Base-by-base conservation (phyloP, 768 basidiomycete genomes). In the Serendipita sp. region DNA sequence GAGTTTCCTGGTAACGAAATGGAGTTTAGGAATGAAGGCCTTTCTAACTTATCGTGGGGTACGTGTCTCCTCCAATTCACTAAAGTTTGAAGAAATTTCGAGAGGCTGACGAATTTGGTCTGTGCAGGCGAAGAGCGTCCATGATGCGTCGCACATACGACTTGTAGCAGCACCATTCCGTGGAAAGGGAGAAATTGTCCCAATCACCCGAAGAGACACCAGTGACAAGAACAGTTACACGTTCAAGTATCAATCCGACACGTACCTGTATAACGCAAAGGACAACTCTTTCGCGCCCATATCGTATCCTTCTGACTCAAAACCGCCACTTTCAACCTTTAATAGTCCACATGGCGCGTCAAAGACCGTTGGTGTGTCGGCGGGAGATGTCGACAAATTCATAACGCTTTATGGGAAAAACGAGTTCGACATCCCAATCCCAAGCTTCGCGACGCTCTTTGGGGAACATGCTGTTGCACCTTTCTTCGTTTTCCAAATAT, bases 401-500 rank as follows among this genome's bases (percentile, higher is more conserved):
- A 75, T 77, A 46, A 77, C 78, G 4, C 78, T 93, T 24, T 99
- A 91, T 71, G 96, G 95, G 65, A 83, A 84, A 69, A 99, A 99
- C 75, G 89, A 91, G 71, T 98, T 97, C 76, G 84, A 96, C 72
- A 97, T 99, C 68, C 96, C 96, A 2, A 89, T 99, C 46, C 96
- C 96, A 4, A 88, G 89, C 0, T 99, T 99, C 72, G 80, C 81
- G 8, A 89, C 92, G 68, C 82, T 99, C 41, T 97, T 99, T 69
- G 80, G 78, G 28, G 96, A 99, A 77, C 96, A 99, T 71, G 93
- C 95, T 1, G 94, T 93, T 3, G 96, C 96, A 0, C 96, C 96
- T 0, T 99, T 99, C 81, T 99, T 99, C 74, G 96, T 99, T 32
- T 99, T 99, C 76, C 96, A 99, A 75, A 76, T 98, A 16, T 98